Evolutionary conservation across 306 rosid genomes (phyloP), one percentile per base, ranked within the genome.

Genomic region (Vigna nakashimae): DNA sequence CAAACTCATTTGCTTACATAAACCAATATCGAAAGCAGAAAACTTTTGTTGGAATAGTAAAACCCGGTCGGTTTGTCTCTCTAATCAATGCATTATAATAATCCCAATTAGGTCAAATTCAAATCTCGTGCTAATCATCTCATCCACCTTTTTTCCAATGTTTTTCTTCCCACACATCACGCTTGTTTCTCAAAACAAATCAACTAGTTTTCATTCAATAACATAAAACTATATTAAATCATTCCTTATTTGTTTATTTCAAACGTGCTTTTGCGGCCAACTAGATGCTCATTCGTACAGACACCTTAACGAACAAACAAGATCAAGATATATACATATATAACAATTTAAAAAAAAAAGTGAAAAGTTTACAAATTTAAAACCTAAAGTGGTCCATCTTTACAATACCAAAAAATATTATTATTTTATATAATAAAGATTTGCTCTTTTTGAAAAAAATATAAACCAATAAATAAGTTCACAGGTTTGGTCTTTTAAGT

Each of bases 41-140:
- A 65, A 40, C 85, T 82, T 92, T 81, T 71, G 48, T 84, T 60
- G 86, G 84, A 87, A 80, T 67, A 80, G 85, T 84, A 77, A 90
- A 81, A 81, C 71, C 58, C 76, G 83, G 83, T 88, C 87, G 74
- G 84, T 83, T 85, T 90, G 93, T 92, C 92, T 77, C 71, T 85
- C 77, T 15, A 64, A 79, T 79, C 26, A 74, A 71, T 77, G 75
- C 86, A 79, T 73, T 48, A 48, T 32, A n/a, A 60, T 60, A 60
- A 40, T 66, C 32, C 46, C 65, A 80, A 72, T 71, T 34, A 76
- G 83, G 92, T 91, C 93, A 87, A 86, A 86, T 79, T 58, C 5
- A 52, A 38, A 71, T 77, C 88, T 86, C 86, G 81, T 80, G 82
- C 84, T 78, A 79, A 80, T 79, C 76, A 76, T 70, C 56, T 38